Evolutionary conservation across 2,329 filamentous ascomycete species (phyloP), one percentile per base, ranked within the genome.

Genomic region (Beauveria varroae): DNA sequence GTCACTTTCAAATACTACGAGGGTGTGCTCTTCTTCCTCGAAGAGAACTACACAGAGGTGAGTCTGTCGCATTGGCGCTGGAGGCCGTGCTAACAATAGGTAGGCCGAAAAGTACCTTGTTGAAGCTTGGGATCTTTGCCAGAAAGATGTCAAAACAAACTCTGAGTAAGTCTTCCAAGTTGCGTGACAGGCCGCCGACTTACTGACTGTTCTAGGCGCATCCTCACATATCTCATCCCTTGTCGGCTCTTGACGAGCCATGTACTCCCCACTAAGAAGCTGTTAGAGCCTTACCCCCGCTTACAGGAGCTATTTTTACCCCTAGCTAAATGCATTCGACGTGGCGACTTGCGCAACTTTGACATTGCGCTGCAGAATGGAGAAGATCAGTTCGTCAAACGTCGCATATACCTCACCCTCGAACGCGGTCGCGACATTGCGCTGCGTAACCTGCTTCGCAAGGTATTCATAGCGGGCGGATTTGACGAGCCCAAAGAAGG

Each of bases 1-100:
- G 93, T 97, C 46, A 97, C 93, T 0, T 99, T 96, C 78, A 93
- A 92, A 71, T 99, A 97, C 75, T 98, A 97, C 71, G 86, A 93
- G 66, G 95, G 95, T 12, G 90, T 99, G 5, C 84, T 99, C n/a
- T 84, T 87, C 62, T 99, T 99, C 71, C 75, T 99, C 5, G 93
- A 98, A 64, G 96, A 99, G 72, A 91, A 97, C 70, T 99, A 99
- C 69, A 78, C 82, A 2, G 84, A 90, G 77, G 90, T 91, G 70
- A 49, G 75, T 63, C 10, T 56, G 53, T 46, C 34, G 40, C 56
- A 52, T 40, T 41, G 51, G 34, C 6, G 49, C 43, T 7, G 41
- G 28, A 24, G 7, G 10, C 41, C 2, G 16, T 3, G 18, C 41
- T 26, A 34, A 37, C 16, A 61, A 40, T 30, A 65, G 50, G 52